These are phyloP conservation scores for Pseudocercospora vitis DNA, from an alignment of 2,329 filamentous ascomycete species.

Conservation along the genomic window DNA sequence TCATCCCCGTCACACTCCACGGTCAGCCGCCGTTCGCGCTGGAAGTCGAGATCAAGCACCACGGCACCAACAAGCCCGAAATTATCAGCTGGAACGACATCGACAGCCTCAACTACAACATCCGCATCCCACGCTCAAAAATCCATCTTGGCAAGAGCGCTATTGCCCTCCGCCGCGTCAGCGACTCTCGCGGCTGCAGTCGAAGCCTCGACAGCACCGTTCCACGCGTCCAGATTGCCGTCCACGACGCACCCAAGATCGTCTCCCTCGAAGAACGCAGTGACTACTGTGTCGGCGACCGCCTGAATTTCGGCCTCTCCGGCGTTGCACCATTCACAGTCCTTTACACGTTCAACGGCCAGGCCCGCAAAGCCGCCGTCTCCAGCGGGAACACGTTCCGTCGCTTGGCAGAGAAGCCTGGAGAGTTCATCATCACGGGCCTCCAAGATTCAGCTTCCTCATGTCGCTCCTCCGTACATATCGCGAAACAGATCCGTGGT, in stretches of 20 bases:
- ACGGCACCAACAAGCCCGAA: constrained; percentile 76
- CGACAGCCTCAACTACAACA: constrained; percentile 68
- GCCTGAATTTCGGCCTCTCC: constrained; percentile 86
- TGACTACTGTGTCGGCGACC: constrained; percentile 95
- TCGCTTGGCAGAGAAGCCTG: constrained; percentile 87
- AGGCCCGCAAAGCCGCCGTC: constrained; percentile 70
- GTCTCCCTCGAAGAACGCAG: constrained; percentile 78
- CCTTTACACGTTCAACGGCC: constrained; percentile 82
- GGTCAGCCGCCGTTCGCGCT: constrained; percentile 85
- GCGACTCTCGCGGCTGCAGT: constrained; percentile 83
- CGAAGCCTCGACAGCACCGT: constrained; percentile 65
- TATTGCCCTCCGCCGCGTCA: constrained; percentile 84
- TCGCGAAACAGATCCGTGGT: constrained; percentile 82
- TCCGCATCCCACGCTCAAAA: constrained; percentile 80
- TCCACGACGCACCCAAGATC: constrained; percentile 90
- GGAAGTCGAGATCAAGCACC: constrained; percentile 91
- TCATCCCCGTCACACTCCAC: constrained; percentile 80
- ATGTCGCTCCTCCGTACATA: constrained; percentile 75
- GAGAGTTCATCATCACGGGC: constrained; percentile 81
- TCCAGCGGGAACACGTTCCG: constrained; percentile 81
- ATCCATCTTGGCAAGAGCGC: constrained; percentile 87
- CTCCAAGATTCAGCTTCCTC: constrained; percentile 85
- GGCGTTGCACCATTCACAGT: constrained; percentile 92
- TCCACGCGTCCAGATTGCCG: constrained; percentile 81
- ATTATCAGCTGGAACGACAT: constrained; percentile 80